Percentiles rank a stretch among this genome's conserved stretches.
These are phyloP conservation scores for Saururus chinensis DNA, from an alignment of 164 flowering plant genomes.

Conservation along the genomic window DNA sequence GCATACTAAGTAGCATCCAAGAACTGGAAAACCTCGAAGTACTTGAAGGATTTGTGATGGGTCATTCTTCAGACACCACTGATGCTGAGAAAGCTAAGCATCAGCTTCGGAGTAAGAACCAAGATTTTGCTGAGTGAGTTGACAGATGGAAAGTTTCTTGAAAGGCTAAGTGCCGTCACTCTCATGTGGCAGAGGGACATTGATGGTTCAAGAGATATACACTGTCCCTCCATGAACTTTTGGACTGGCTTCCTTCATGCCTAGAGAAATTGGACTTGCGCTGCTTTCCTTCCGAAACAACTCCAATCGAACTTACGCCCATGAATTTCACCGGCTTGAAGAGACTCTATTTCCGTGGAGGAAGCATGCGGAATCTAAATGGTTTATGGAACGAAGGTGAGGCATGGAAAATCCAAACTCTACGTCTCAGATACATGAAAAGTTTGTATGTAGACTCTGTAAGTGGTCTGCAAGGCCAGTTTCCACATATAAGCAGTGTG, in stretches of 20 bases:
- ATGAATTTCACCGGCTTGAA: background rate
- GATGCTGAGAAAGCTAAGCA: too few species aligned
- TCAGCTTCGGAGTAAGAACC: too few species aligned
- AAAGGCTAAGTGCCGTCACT: background rate
- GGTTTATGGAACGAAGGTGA: background rate
- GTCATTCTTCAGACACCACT: background rate
- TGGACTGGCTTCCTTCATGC: background rate
- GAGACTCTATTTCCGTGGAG: too few species aligned
- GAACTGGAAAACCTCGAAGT: conserved; percentile 29
- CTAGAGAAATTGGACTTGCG: background rate
- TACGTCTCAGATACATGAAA: background rate
- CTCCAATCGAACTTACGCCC: background rate
- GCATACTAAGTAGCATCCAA: conserved; percentile 12
- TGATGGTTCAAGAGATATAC: too few species aligned
- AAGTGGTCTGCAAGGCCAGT: background rate
- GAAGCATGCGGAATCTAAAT: background rate
- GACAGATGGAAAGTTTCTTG: too few species aligned
- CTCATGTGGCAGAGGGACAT: background rate
- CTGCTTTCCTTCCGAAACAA: background rate
- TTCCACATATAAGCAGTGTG: background rate
- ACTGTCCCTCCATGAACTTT: background rate
- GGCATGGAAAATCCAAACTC: background rate
- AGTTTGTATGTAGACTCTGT: too few species aligned
- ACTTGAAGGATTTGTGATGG: conserved; percentile 42
- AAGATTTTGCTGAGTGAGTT: too few species aligned